These are phyloP conservation scores for Zoysia pacifica DNA, from an alignment of 176 grass and related monocot genomes.

Conservation along the genomic window DNA sequence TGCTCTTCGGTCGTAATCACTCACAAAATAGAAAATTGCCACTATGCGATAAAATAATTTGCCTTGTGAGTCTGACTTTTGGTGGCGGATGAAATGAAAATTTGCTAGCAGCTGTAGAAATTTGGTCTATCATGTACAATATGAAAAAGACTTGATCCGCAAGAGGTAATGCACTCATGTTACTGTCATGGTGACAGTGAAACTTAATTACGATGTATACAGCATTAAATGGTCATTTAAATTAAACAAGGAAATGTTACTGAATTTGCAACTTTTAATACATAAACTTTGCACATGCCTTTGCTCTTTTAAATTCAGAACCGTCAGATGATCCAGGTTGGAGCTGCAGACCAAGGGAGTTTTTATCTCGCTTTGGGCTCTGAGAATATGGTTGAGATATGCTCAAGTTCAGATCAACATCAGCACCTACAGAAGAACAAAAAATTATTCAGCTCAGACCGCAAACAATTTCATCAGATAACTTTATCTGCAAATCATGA, in stretches of 20 bases:
- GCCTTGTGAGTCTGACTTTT: constrained; percentile 23
- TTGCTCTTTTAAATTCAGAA: constrained; percentile 53
- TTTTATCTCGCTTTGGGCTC: constrained; percentile 68
- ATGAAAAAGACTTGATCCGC: constrained; percentile 39
- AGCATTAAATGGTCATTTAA: constrained; percentile 16
- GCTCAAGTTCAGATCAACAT: constrained; percentile 88
- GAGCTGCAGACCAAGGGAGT: constrained; percentile 50
- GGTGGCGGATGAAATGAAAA: constrained; percentile 1
- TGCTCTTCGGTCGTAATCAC: constrained; percentile 26
- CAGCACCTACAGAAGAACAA: constrained; percentile 36
- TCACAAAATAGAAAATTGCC: constrained; percentile 26
- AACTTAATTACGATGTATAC: constrained; percentile 25
- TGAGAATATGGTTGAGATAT: constrained; percentile 78
- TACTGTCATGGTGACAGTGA: constrained; percentile 43
- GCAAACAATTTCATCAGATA: too few relatives aligned
- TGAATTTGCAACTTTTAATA: constrained; percentile 2
- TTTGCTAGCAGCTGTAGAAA: constrained; percentile 31
- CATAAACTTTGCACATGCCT: constrained; percentile 27
- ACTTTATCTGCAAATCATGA: too few relatives aligned
- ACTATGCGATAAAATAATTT: constrained; percentile 35
- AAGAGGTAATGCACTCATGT: constrained; percentile 27
- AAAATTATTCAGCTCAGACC: neutral
- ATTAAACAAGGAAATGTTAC: constrained; percentile 18
- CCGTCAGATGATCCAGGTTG: constrained; percentile 52
- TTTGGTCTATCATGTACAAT: constrained; percentile 20